These are phyloP conservation scores for Diaporthe ampelina DNA, from an alignment of 2,329 filamentous ascomycete genomes.

Conservation along the genomic window DNA sequence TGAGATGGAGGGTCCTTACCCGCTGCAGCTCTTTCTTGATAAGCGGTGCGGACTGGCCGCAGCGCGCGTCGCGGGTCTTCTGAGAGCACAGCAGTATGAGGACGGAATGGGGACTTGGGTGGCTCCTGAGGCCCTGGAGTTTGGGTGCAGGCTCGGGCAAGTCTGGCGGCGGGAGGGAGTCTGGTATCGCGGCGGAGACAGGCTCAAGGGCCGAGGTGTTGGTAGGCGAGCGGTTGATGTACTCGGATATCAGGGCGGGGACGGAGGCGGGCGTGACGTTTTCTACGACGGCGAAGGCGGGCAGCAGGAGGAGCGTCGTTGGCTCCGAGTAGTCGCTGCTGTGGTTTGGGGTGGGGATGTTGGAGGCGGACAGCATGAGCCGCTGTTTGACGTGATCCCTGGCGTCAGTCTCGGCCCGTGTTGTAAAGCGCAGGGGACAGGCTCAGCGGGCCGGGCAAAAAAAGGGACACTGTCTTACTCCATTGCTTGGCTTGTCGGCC, in stretches of 20 bases:
- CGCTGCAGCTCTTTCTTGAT: conserved; percentile 91
- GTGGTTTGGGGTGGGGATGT: conserved; percentile 85
- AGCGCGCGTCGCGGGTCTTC: conserved; percentile 92
- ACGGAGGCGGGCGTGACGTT: conserved; percentile 84
- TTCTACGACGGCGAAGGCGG: conserved; percentile 85
- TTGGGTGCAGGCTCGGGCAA: conserved; percentile 49
- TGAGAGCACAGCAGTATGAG: conserved; percentile 96
- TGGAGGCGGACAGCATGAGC: conserved; percentile 92
- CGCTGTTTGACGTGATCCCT: conserved; percentile 61
- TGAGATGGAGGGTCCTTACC: background rate
- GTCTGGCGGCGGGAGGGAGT: conserved; percentile 47
- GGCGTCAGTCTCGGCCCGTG: conserved; percentile 9
- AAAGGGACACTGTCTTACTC: conserved; percentile 64
- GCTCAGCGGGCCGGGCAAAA: background rate
- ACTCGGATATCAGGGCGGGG: conserved; percentile 77
- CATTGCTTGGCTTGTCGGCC: conserved; percentile 73
- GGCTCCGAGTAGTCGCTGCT: conserved; percentile 74
- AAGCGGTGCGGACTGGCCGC: conserved; percentile 92
- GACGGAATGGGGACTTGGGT: conserved; percentile 83
- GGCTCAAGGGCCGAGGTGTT: conserved; percentile 73
- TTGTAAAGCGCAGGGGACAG: background rate
- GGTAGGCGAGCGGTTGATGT: conserved; percentile 81
- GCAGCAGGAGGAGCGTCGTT: conserved; percentile 86
- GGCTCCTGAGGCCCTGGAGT: conserved; percentile 57
- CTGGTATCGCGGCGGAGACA: conserved; percentile 52